Evolutionary conservation across 2,329 filamentous ascomycete genomes (phyloP).

Genomic region (Nothomitra cinnamomea): DNA sequence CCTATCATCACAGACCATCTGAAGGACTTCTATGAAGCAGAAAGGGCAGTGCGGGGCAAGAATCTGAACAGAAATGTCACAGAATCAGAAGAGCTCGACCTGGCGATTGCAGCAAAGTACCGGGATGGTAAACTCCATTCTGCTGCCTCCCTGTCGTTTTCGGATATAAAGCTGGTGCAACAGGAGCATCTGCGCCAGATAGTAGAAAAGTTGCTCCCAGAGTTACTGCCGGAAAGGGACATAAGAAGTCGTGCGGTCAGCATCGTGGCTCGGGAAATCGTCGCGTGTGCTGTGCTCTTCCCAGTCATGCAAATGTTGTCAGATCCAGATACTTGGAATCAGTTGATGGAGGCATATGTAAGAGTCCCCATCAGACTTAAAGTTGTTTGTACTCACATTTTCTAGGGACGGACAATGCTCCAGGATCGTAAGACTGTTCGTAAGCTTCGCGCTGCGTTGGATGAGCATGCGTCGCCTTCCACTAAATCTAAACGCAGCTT

Average conservation of each 20-base stretch:
- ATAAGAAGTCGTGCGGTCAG: conserved; percentile 66
- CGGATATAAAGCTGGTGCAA: conserved; percentile 69
- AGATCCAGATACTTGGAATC: conserved; percentile 96
- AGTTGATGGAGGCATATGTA: conserved; percentile 74
- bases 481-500: conserved; percentile 47
- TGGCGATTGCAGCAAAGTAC: conserved; percentile 92
- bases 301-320: conserved; percentile 66
- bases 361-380: conserved; percentile 10
- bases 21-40: conserved; percentile 78
- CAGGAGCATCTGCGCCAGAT: conserved; percentile 74
- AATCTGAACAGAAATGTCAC: conserved; percentile 81
- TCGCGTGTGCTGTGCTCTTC: conserved; percentile 78
- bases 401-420: conserved; percentile 58
- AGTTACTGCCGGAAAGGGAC: conserved; percentile 55
- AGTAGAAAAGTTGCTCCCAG: conserved; percentile 54
- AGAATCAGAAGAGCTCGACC: conserved; percentile 87
- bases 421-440: conserved; percentile 92
- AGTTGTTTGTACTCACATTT: background rate
- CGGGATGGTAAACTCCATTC: conserved; percentile 74
- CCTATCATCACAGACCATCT: conserved; percentile 81
- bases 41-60: conserved; percentile 69
- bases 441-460: conserved; percentile 76
- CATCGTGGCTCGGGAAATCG: conserved; percentile 70
- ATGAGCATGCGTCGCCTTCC: conserved; percentile 79
- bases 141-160: conserved; percentile 66